phyloP scores from a whole-genome alignment of 129 eudicot species.

The Apium graveolens region DNA sequence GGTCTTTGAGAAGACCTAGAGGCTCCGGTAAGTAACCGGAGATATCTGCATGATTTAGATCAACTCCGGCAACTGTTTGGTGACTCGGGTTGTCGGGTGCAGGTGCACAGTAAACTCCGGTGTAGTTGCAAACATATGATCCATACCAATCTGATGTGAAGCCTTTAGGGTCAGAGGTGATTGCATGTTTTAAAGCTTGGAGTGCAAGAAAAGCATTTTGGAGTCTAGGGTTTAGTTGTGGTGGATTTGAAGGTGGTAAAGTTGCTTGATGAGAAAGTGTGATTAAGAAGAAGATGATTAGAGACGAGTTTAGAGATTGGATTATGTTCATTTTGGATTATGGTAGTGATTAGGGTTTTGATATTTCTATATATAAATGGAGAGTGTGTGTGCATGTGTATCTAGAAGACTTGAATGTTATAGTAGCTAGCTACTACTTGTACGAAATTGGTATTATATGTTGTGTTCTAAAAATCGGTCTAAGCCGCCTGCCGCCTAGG shows the following conservation, averaged over 20 bases:
- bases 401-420: not conserved
- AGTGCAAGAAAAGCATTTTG: slow-evolving; percentile 53
- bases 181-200: slow-evolving; percentile 71
- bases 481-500: too few species aligned
- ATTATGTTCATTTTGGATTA: not conserved
- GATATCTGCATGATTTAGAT: slow-evolving; percentile 53
- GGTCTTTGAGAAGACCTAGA: slow-evolving; percentile 54
- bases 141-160: slow-evolving; percentile 68
- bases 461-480: too few species aligned
- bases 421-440: too few species aligned
- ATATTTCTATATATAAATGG: not conserved
- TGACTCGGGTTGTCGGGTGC: slow-evolving; percentile 38
- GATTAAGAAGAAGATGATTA: not conserved
- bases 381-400: not conserved
- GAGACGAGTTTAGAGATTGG: not conserved
- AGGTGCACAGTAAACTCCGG: slow-evolving; percentile 76
- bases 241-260: not conserved
- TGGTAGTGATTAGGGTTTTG: not conserved
- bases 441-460: too few species aligned
- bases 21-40: slow-evolving; percentile 51
- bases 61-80: slow-evolving; percentile 38
- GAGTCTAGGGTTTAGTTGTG: slow-evolving; percentile 54
- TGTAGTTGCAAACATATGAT: slow-evolving; percentile 54
- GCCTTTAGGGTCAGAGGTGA: slow-evolving; percentile 57
- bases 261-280: not conserved